Conservation (phyloP, 2,329 filamentous ascomycete genomes). For the Trichoderma koningii region DNA sequence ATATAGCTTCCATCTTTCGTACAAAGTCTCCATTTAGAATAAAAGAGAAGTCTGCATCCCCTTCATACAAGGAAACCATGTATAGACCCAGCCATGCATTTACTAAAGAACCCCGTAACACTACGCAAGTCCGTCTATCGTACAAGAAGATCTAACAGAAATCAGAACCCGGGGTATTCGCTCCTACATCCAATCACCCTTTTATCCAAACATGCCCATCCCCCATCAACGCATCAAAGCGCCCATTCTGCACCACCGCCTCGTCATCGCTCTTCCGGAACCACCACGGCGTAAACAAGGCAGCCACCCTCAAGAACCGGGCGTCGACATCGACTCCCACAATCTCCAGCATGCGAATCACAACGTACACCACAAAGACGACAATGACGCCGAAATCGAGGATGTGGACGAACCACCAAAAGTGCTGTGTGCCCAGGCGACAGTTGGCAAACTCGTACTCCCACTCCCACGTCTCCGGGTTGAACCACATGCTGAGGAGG, state of each 20-base stretch:
- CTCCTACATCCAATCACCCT: constrained; percentile 32
- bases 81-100: neutral
- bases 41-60: neutral
- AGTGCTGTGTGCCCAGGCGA: constrained; percentile 78
- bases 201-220: constrained; percentile 32
- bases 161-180: constrained; percentile 13
- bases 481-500: constrained; percentile 87
- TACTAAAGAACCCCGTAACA: constrained; percentile 5
- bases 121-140: constrained; percentile 18
- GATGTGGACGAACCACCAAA: constrained; percentile 91
- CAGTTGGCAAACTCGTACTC: constrained; percentile 78
- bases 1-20: neutral
- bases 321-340: constrained; percentile 43
- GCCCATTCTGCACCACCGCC: constrained; percentile 26
- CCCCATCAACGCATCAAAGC: neutral
- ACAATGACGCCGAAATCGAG: constrained; percentile 58
- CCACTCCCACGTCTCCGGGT: constrained; percentile 73
- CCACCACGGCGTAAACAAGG: neutral
- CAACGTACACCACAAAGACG: constrained; percentile 35
- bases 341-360: constrained; percentile 34
- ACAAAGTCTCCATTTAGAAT: neutral
- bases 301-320: constrained; percentile 28
- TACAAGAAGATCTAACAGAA: constrained; percentile 6
- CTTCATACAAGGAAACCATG: no score
- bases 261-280: neutral